These are phyloP conservation scores for Mycena galericulata DNA, from an alignment of 768 basidiomycete species.

Conservation along the genomic window DNA sequence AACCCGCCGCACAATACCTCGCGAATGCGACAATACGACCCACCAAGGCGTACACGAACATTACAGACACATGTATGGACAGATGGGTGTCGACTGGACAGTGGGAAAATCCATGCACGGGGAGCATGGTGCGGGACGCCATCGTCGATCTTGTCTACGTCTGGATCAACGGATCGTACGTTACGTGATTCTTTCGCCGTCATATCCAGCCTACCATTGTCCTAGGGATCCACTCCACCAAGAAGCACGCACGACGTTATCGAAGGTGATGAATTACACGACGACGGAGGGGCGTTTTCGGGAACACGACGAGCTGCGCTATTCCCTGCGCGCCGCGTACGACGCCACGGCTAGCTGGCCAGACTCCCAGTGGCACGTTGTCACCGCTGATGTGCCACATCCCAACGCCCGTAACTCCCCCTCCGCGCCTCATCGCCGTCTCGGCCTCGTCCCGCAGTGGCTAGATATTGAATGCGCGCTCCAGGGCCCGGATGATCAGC, in stretches of 20 bases:
- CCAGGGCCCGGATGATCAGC: conserved; percentile 40
- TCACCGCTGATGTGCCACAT: conserved; percentile 47
- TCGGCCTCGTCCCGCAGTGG: conserved; percentile 57
- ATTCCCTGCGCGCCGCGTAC: conserved; percentile 49
- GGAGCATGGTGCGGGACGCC: conserved; percentile 29
- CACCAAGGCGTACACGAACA: conserved; percentile 18
- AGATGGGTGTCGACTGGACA: conserved; percentile 30
- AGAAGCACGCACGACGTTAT: conserved; percentile 20
- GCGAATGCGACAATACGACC: conserved; percentile 26
- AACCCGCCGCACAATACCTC: conserved; percentile 10
- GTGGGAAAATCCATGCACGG: conserved; percentile 32
- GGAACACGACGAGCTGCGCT: conserved; percentile 53
- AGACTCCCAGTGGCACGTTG: conserved; percentile 45
- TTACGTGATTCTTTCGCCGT: neutral
- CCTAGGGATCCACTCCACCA: conserved; percentile 33
- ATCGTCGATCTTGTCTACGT: conserved; percentile 33
- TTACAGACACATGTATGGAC: conserved; percentile 32
- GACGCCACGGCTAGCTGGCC: conserved; percentile 43
- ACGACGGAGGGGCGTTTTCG: conserved; percentile 37
- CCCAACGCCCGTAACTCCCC: neutral
- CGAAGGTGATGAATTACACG: neutral
- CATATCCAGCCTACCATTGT: neutral
- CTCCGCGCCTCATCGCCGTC: conserved; percentile 31
- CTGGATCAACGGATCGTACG: conserved; percentile 40
- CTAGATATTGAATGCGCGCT: conserved; percentile 39